phyloP scores from a whole-genome alignment of 176 grass and related monocot species.

The Triticum turgidum region DNA sequence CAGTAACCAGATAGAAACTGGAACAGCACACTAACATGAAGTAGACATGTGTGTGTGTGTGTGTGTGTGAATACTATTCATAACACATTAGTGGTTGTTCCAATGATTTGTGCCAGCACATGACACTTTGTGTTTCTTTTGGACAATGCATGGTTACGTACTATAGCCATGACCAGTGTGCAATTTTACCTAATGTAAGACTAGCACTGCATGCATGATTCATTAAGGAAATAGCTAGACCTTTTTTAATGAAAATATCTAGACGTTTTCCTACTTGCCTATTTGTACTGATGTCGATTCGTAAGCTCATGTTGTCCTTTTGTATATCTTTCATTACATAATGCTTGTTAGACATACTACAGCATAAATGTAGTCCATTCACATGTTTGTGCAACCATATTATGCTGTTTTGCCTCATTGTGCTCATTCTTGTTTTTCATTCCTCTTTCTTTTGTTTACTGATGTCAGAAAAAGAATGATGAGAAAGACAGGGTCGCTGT shows the following conservation, averaged over 20 bases:
- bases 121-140: not conserved
- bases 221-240: conserved; percentile 7
- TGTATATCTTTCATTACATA: not conserved
- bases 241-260: conserved; percentile 18
- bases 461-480: conserved; percentile 56
- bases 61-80: not conserved
- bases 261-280: conserved; percentile 3
- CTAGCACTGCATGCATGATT: not conserved
- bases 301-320: not conserved
- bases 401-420: conserved; percentile 10
- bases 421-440: not conserved
- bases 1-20: not conserved
- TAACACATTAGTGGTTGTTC: not conserved
- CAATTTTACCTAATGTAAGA: conserved; percentile 24
- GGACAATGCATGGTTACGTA: not conserved
- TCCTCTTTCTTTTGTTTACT: conserved; percentile 1
- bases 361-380: conserved; percentile 6
- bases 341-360: conserved; percentile 14
- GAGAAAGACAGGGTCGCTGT: conserved; percentile 59
- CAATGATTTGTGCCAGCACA: conserved; percentile 6
- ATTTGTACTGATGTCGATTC: not conserved
- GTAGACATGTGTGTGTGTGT: not conserved
- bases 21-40: not conserved
- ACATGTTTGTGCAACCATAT: conserved; percentile 22
- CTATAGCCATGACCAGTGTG: not conserved